Percentiles rank a stretch among this genome's conserved stretches.
Evolutionary conservation across 345 rosid genomes (phyloP).

Genomic region (Arabidopsis arenosa): DNA sequence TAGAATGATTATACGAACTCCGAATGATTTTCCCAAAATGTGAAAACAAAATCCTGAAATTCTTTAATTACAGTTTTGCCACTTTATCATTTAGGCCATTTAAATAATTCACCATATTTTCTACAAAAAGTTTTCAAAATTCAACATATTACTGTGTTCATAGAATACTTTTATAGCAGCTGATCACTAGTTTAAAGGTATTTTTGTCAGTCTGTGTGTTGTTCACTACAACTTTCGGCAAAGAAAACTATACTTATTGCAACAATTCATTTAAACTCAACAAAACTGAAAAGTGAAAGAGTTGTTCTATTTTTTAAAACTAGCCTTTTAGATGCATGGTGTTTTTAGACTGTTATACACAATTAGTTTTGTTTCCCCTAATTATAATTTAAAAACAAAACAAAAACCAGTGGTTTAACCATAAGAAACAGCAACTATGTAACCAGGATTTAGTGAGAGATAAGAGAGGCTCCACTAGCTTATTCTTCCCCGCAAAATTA

Average conservation of each 20-base stretch:
- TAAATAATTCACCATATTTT: background rate
- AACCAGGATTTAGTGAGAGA: no score
- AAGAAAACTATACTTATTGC: background rate
- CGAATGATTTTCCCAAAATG: no score
- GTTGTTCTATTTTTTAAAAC: background rate
- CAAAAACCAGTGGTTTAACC: background rate
- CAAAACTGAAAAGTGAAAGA: background rate
- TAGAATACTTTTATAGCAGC: background rate
- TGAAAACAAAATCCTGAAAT: background rate
- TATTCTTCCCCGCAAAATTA: background rate
- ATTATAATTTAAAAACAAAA: background rate
- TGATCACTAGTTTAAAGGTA: background rate
- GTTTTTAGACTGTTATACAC: background rate
- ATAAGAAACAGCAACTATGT: background rate
- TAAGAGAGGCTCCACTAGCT: no score
- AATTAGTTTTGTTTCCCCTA: background rate
- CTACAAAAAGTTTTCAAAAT: background rate
- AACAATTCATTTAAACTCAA: background rate
- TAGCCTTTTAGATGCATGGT: background rate
- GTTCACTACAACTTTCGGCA: background rate
- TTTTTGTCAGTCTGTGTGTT: background rate
- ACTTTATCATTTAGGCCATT: background rate
- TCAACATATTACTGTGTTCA: background rate
- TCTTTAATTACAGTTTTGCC: background rate
- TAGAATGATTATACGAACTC: no score